phyloP scores from a whole-genome alignment of 2,329 filamentous ascomycete genomes.

The Cladophialophora psammophila region DNA sequence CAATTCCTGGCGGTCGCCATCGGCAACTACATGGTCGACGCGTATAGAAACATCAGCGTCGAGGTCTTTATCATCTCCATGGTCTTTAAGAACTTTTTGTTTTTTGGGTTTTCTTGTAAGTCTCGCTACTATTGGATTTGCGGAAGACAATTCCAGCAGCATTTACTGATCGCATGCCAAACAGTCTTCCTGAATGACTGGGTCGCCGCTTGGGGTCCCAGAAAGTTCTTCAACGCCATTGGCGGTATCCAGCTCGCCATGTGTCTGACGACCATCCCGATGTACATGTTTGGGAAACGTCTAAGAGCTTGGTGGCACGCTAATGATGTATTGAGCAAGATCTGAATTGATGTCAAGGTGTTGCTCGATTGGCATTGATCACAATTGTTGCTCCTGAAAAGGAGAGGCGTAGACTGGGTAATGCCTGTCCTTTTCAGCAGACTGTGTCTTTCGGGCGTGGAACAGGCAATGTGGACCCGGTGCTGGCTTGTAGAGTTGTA shows the following conservation, averaged over 20 bases:
- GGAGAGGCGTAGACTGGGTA: too few relatives aligned
- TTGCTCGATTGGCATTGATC: too few relatives aligned
- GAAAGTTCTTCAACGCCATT: slow-evolving; percentile 18
- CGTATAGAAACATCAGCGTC: slow-evolving; percentile 84
- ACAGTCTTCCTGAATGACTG: slow-evolving; percentile 21
- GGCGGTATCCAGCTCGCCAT: slow-evolving; percentile 18
- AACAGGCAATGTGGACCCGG: too few relatives aligned
- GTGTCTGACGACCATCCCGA: slow-evolving; percentile 14
- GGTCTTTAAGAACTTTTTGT: slow-evolving; percentile 94
- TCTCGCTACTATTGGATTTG: neutral
- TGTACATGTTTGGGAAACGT: slow-evolving; percentile 25
- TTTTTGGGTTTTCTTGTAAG: slow-evolving; percentile 62
- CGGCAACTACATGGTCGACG: slow-evolving; percentile 88
- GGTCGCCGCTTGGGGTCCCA: slow-evolving; percentile 14
- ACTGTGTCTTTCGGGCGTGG: too few relatives aligned
- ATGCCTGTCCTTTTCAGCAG: too few relatives aligned
- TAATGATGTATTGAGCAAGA: too few relatives aligned
- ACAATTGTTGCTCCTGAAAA: too few relatives aligned
- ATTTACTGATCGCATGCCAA: neutral
- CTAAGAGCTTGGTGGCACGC: slow-evolving; percentile 18
- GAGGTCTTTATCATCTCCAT: slow-evolving; percentile 89
- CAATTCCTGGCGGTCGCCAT: slow-evolving; percentile 79
- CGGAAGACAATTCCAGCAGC: neutral
- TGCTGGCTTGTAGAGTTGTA: too few relatives aligned
- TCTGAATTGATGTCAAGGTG: too few relatives aligned